These are phyloP conservation scores for Elsinoe perseae DNA, from an alignment of 2,329 filamentous ascomycete genomes.

Conservation along the genomic window DNA sequence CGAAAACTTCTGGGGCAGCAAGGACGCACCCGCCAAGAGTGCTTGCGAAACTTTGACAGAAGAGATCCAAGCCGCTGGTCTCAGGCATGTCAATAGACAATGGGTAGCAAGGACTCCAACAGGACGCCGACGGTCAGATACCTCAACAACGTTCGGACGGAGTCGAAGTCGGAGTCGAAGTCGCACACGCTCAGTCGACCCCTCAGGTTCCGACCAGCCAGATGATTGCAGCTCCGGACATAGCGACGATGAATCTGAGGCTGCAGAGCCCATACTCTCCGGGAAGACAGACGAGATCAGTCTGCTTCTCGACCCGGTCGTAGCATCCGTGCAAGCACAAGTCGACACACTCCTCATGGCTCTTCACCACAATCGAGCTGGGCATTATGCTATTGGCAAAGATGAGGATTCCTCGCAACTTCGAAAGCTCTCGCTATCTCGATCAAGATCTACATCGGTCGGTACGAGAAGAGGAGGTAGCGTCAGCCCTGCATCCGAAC, in stretches of 20 bases:
- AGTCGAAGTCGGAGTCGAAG: conserved; percentile 12
- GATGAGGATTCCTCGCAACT: conserved; percentile 7
- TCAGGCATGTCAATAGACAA: conserved; percentile 59
- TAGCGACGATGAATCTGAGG: conserved; percentile 14
- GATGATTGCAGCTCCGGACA: conserved; percentile 10
- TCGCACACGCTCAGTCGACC: conserved; percentile 3
- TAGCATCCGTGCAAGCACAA: conserved; percentile 61
- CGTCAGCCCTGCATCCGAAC: background rate
- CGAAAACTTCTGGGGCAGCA: conserved; percentile 38
- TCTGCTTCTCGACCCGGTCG: conserved; percentile 56
- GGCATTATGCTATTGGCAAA: conserved; percentile 19
- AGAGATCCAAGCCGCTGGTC: conserved; percentile 56
- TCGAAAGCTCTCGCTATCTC: conserved; percentile 5
- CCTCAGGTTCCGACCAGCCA: background rate
- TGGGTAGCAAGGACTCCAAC: conserved; percentile 36
- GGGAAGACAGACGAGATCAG: conserved; percentile 64
- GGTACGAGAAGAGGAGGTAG: conserved; percentile 1
- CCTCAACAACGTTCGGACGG: background rate
- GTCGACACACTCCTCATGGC: conserved; percentile 63
- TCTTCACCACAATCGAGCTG: conserved; percentile 51
- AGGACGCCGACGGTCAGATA: background rate
- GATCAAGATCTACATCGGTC: conserved; percentile 19
- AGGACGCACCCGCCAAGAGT: background rate
- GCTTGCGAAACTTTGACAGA: conserved; percentile 50
- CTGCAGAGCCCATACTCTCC: conserved; percentile 49